Evolutionary conservation across 495 filamentous ascomycete species (phyloP), one percentile per base, ranked within the genome.

Genomic region (Penicillium longicatenatum): DNA sequence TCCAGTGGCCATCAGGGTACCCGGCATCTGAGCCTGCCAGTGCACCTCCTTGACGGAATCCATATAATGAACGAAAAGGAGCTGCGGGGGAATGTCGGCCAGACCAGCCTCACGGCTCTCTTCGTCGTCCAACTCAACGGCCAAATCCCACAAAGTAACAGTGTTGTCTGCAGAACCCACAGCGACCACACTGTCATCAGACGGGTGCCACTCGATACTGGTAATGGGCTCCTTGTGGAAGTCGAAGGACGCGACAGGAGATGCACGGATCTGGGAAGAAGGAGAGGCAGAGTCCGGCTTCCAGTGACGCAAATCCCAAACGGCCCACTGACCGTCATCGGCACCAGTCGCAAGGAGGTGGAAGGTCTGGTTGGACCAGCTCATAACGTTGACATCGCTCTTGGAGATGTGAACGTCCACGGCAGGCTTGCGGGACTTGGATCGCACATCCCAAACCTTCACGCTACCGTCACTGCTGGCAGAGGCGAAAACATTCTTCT

Each of bases 201-300:
- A 89, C 16, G 94, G 94, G 73, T 98, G 93, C 92, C 95, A 98
- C 75, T 98, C 93, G 21, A 98, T 82, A 68, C 89, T 91, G 16
- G 94, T 98, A 66, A 98, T 90, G 58, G 96, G 93, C 71, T 96
- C 89, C 71, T 90, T 90, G 76, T 98, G 94, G 80, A 95, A 97
- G 62, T 86, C 82, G 73, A 97, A 98, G 31, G 86, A 87, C 2
- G 94, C 94, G 2, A 96, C 89, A 4, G 92, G 89, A 12, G 82
- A 84, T 1, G 89, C 83, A 22, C 46, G 66, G 50, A 69, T 72
- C 55, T 72, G 75, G 10, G 66, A 60, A n/a, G 68, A 68, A 0
- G 79, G 65, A 46, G 70, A 54, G n/a, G 77, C 64, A 17, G 72
- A 68, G 60, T 77, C 80, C 1, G 89, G 86, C 74, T 96, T 96